A percentile compares a stretch with the other conserved stretches of the same genome.
Conservation (phyloP, 805 yeast species). For the Starmerella floris region DNA sequence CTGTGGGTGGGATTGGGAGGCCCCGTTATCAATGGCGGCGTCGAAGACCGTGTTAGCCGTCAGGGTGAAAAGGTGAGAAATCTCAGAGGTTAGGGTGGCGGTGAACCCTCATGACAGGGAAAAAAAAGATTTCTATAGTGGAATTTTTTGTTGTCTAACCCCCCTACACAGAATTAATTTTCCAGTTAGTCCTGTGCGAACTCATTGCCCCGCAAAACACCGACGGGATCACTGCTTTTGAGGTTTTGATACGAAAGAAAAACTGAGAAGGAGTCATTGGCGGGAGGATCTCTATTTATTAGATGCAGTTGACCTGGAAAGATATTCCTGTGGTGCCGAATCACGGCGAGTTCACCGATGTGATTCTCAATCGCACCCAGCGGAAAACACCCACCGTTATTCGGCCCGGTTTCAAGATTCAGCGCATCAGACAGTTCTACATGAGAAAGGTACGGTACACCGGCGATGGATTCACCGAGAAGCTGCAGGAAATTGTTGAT, state of each 20-base stretch:
- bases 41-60: too few relatives aligned
- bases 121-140: conserved; percentile 1
- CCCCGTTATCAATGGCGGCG: too few relatives aligned
- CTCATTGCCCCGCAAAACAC: too few relatives aligned
- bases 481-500: conserved; percentile 66
- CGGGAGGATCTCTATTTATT: not conserved
- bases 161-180: too few relatives aligned
- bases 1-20: too few relatives aligned
- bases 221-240: too few relatives aligned
- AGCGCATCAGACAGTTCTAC: conserved; percentile 91
- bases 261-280: too few relatives aligned
- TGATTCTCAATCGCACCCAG: conserved; percentile 92
- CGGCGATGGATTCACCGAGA: conserved; percentile 90
- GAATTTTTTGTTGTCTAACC: not conserved
- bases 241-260: too few relatives aligned
- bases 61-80: too few relatives aligned
- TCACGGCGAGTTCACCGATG: conserved; percentile 85
- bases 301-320: conserved; percentile 95
- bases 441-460: conserved; percentile 97
- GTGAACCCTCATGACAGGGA: too few relatives aligned
- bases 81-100: too few relatives aligned
- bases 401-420: conserved; percentile 89
- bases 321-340: conserved; percentile 93
- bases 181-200: too few relatives aligned
- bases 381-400: conserved; percentile 98